Evolutionary conservation across 1,284 basidiomycete genomes (phyloP).

Genomic region (Pseudozyma tsukubaensis): DNA sequence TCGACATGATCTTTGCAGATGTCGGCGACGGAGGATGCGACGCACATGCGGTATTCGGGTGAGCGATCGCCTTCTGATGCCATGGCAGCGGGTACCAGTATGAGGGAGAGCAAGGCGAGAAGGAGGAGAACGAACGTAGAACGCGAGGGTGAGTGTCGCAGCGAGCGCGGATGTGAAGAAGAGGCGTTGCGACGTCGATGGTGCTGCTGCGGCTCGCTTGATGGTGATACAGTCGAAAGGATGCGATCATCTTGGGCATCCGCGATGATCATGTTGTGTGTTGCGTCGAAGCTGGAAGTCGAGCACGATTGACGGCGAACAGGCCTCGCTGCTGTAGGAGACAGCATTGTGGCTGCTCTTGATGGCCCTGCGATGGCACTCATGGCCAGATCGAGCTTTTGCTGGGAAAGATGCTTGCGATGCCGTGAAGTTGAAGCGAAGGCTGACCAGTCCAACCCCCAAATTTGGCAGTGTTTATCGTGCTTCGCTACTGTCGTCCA

Average conservation of each 20-base stretch:
- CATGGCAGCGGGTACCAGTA: conserved; percentile 10
- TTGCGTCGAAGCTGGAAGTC: background rate
- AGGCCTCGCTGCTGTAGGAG: conserved; percentile 1
- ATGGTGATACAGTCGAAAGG: no score
- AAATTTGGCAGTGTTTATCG: no score
- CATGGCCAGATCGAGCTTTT: background rate
- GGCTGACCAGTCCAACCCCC: no score
- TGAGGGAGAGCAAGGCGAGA: conserved; percentile 14
- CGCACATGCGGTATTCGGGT: conserved; percentile 59
- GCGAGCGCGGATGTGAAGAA: no score
- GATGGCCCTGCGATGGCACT: conserved; percentile 16
- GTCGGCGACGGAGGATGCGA: conserved; percentile 59
- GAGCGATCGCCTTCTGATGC: conserved; percentile 66
- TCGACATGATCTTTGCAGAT: conserved; percentile 58
- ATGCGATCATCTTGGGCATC: no score
- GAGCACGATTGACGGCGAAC: background rate
- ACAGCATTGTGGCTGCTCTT: conserved; percentile 2
- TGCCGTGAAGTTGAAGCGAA: no score
- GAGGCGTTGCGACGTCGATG: background rate
- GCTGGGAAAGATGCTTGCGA: background rate
- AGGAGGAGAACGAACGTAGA: conserved; percentile 15
- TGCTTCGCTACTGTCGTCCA: no score
- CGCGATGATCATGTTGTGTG: background rate
- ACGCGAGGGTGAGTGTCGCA: no score
- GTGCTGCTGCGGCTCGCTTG: no score